phyloP scores from a whole-genome alignment of 352 stramenopile genomes.

The Globisporangium perplexum region DNA sequence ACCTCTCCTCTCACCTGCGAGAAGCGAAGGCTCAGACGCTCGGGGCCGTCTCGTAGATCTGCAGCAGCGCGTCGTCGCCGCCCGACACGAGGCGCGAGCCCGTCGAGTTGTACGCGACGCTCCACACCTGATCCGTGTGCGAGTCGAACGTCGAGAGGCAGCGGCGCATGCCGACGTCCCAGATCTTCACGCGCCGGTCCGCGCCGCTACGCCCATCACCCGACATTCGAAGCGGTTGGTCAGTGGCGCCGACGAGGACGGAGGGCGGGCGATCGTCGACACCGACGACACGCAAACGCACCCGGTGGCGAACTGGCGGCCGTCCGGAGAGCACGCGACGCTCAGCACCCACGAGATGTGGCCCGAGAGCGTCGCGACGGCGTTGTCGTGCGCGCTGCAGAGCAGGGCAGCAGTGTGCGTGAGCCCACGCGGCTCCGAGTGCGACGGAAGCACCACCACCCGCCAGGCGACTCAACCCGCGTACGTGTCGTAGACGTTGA shows the following conservation, averaged over 20 bases:
- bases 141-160: constrained; percentile 89
- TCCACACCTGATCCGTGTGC: constrained; percentile 90
- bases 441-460: background rate
- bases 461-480: constrained; percentile 15
- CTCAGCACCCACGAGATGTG: constrained; percentile 89
- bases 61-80: constrained; percentile 84
- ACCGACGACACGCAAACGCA: constrained; percentile 19
- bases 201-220: constrained; percentile 42
- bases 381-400: constrained; percentile 58
- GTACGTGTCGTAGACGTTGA: constrained; percentile 92
- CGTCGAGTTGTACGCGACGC: constrained; percentile 85
- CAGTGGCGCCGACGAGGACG: background rate
- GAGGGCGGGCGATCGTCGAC: background rate
- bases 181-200: constrained; percentile 91
- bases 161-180: constrained; percentile 83
- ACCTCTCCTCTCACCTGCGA: background rate
- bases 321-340: constrained; percentile 78
- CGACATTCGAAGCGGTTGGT: background rate
- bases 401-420: background rate
- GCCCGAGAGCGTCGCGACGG: constrained; percentile 78
- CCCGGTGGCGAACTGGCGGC: constrained; percentile 83
- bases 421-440: background rate
- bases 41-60: constrained; percentile 85
- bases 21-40: constrained; percentile 16
- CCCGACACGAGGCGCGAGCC: constrained; percentile 83